Evolutionary conservation across 148 eudicot species (phyloP).

Genomic region (Nepenthes mirabilis): DNA sequence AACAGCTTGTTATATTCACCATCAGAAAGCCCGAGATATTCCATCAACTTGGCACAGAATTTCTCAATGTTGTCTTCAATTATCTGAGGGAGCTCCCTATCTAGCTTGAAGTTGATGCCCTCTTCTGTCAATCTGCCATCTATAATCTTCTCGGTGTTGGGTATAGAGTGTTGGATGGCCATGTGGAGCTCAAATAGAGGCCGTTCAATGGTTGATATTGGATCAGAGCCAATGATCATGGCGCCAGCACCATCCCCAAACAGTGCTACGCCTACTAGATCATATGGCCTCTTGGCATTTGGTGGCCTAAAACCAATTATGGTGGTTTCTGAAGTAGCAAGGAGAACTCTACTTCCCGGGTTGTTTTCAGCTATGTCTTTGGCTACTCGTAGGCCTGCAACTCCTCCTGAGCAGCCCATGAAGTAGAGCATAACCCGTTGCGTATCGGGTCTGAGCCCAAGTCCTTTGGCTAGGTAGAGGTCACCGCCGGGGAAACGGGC

Average conservation of each 20-base stretch:
- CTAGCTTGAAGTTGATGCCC: conserved; percentile 79
- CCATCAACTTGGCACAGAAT: conserved; percentile 54
- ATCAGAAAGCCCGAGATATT: conserved; percentile 15
- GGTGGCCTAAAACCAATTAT: conserved; percentile 90
- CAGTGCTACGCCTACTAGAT: conserved; percentile 77
- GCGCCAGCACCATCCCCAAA: conserved; percentile 99
- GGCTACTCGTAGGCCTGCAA: conserved; percentile 82
- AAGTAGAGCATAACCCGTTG: conserved; percentile 74
- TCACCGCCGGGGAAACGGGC: conserved; percentile 90
- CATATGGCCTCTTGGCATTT: conserved; percentile 59
- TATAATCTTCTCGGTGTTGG: conserved; percentile 71
- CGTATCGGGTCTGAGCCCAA: conserved; percentile 65
- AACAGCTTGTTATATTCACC: conserved; percentile 59
- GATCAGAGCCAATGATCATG: conserved; percentile 59
- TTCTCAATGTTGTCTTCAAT: conserved; percentile 74
- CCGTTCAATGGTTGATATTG: conserved; percentile 22
- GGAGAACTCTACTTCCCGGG: conserved; percentile 78
- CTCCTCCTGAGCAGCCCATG: conserved; percentile 89
- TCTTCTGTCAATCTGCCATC: conserved; percentile 92
- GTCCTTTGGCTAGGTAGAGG: conserved; percentile 73
- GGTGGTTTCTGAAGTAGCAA: conserved; percentile 87
- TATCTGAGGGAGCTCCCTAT: conserved; percentile 68
- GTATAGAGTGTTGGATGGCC: conserved; percentile 72
- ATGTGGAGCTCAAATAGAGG: conserved; percentile 81
- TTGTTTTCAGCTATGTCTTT: conserved; percentile 94